Percentiles rank a stretch among this genome's conserved stretches.
Evolutionary conservation across 768 basidiomycete genomes (phyloP).

Genomic region (Tylopilus rubrobrunneus): DNA sequence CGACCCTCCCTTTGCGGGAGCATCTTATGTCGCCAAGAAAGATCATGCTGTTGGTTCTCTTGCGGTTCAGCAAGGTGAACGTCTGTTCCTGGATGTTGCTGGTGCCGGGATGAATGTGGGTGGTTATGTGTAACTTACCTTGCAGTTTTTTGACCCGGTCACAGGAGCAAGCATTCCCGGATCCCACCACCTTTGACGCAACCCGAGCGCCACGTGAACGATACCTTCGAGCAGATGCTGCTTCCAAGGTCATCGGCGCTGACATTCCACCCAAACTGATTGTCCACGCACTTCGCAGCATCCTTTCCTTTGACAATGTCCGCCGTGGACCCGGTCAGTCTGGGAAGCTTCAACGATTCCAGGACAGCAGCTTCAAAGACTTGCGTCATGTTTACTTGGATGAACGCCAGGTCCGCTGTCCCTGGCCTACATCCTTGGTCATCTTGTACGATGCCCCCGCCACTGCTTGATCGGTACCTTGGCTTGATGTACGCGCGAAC

Average conservation of each 20-base stretch:
- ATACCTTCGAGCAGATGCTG: conserved; percentile 47
- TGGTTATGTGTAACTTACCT: conserved; percentile 3
- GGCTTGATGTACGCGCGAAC: not conserved
- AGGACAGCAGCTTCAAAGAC: conserved; percentile 43
- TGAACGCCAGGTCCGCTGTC: conserved; percentile 41
- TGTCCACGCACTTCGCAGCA: conserved; percentile 57
- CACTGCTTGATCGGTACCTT: not conserved
- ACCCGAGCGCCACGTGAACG: conserved; percentile 41
- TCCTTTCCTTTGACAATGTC: conserved; percentile 56
- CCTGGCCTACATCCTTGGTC: conserved; percentile 69
- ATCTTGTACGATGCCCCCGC: conserved; percentile 38
- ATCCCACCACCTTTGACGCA: conserved; percentile 43
- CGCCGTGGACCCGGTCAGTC: conserved; percentile 67
- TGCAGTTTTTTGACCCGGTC: not conserved
- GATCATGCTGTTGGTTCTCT: conserved; percentile 43
- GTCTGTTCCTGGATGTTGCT: conserved; percentile 60
- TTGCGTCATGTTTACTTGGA: conserved; percentile 56
- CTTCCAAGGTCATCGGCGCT: conserved; percentile 47
- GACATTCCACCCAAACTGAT: conserved; percentile 57
- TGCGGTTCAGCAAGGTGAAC: conserved; percentile 43
- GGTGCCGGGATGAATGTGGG: conserved; percentile 57
- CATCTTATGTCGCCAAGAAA: conserved; percentile 51
- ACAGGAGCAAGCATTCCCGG: conserved; percentile 50
- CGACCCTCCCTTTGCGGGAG: conserved; percentile 69
- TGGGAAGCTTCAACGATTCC: conserved; percentile 59